phyloP scores from a whole-genome alignment of 139 green algal genomes.

The Pseudopediastrum boryanum region DNA sequence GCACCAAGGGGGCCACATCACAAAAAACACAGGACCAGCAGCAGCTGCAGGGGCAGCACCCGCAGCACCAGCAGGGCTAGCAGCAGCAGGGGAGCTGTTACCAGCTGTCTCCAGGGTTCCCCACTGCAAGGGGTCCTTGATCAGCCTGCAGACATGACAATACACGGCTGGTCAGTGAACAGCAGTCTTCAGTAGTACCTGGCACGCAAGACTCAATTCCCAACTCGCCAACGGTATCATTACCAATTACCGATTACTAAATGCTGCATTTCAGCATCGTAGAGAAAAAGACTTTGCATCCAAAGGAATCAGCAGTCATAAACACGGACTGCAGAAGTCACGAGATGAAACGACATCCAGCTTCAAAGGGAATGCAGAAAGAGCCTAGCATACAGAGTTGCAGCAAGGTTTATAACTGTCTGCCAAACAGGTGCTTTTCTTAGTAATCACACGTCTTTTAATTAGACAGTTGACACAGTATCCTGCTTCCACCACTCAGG shows the following conservation, averaged over 20 bases:
- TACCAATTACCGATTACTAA: background rate
- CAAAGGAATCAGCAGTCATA: no score
- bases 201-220: background rate
- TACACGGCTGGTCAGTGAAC: background rate
- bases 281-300: background rate
- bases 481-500: background rate
- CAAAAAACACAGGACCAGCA: slow-evolving; percentile 36
- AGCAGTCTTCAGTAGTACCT: no score
- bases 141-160: background rate
- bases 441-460: background rate
- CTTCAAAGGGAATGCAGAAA: no score
- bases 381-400: background rate
- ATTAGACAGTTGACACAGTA: background rate
- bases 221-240: background rate
- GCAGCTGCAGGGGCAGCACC: no score
- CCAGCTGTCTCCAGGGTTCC: background rate
- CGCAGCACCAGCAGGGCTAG: no score
- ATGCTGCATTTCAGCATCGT: background rate
- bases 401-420: background rate
- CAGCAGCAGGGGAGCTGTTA: background rate
- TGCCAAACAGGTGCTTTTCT: background rate
- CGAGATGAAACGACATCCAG: no score
- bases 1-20: slow-evolving; percentile 18
- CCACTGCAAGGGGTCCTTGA: slow-evolving; percentile 13
- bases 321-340: no score